These are phyloP conservation scores for Cyphellophora europaea DNA, from an alignment of 2,329 filamentous ascomycete genomes.

Conservation along the genomic window DNA sequence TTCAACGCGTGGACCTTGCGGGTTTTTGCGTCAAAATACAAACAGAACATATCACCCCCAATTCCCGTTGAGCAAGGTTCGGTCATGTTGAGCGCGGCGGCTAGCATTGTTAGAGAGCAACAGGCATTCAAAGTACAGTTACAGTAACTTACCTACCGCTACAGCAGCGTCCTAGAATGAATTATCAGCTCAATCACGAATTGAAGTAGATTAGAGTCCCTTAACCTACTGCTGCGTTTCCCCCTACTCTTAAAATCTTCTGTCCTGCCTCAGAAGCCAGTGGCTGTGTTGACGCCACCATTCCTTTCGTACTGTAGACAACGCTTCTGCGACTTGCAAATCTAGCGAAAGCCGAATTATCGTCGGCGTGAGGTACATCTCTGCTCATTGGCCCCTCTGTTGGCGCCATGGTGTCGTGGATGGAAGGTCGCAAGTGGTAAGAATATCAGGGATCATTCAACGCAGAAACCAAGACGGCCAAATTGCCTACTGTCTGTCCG, in stretches of 20 bases:
- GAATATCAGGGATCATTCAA: too few relatives aligned
- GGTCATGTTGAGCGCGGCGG: constrained; percentile 84
- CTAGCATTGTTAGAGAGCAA: constrained; percentile 32
- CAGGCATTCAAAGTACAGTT: constrained; percentile 4
- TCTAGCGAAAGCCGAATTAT: too few relatives aligned
- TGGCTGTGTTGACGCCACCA: constrained; percentile 83
- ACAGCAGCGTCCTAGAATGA: constrained; percentile 76
- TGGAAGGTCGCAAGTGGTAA: too few relatives aligned
- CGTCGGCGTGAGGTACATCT: too few relatives aligned
- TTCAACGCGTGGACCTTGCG: constrained; percentile 80
- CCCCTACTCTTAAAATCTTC: constrained; percentile 72
- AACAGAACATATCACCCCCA: constrained; percentile 92
- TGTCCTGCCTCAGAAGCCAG: constrained; percentile 82
- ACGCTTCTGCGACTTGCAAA: constrained; percentile 80
- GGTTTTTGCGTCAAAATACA: constrained; percentile 78
- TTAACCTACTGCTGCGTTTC: constrained; percentile 90
- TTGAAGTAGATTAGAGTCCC: too few relatives aligned
- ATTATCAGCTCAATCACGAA: too few relatives aligned
- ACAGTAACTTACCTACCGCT: constrained; percentile 57
- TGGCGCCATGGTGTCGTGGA: too few relatives aligned
- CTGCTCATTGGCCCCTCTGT: too few relatives aligned
- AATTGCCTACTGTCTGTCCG: too few relatives aligned
- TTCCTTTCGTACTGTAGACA: constrained; percentile 85
- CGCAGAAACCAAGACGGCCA: too few relatives aligned
- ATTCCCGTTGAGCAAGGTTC: constrained; percentile 92